phyloP scores from a whole-genome alignment of 2,329 filamentous ascomycete species.

The Aspergillus udagawae region DNA sequence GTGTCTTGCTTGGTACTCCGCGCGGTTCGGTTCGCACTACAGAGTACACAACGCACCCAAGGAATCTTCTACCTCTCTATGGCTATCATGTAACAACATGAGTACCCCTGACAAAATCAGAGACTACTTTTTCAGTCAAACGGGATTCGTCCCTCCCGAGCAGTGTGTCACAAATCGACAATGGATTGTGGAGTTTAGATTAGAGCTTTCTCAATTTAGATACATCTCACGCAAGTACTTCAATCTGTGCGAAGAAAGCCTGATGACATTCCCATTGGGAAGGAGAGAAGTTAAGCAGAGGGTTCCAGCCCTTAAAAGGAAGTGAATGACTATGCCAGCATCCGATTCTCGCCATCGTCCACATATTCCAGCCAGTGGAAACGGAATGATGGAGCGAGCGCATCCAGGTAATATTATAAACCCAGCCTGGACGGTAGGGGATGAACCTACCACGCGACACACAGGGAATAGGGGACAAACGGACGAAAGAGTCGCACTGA shows the following conservation, averaged over 20 bases:
- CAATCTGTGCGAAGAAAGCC: conserved; percentile 10
- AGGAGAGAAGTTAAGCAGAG: conserved; percentile 21
- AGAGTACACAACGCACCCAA: too few relatives aligned
- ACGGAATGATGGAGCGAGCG: conserved; percentile 21
- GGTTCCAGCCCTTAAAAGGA: conserved; percentile 30
- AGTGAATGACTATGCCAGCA: conserved; percentile 39
- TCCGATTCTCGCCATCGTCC: conserved; percentile 43
- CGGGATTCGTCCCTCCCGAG: not conserved
- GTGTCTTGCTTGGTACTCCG: not conserved
- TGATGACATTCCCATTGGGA: not conserved
- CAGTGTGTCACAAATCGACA: not conserved
- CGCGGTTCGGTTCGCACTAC: too few relatives aligned
- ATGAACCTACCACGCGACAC: conserved; percentile 46
- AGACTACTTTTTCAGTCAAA: not conserved
- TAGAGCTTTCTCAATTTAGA: conserved; percentile 19
- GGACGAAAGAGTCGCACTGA: not conserved
- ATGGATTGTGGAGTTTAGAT: conserved; percentile 13
- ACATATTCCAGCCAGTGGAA: conserved; percentile 27
- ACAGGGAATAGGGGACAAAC: conserved; percentile 1
- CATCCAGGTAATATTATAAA: conserved; percentile 33
- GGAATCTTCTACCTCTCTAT: too few relatives aligned
- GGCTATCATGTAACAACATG: not conserved
- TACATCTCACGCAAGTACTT: conserved; percentile 11
- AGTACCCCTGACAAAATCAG: not conserved
- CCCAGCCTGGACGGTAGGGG: conserved; percentile 52